phyloP scores from a whole-genome alignment of 495 filamentous ascomycete genomes.

The Annulohypoxylon moriforme region DNA sequence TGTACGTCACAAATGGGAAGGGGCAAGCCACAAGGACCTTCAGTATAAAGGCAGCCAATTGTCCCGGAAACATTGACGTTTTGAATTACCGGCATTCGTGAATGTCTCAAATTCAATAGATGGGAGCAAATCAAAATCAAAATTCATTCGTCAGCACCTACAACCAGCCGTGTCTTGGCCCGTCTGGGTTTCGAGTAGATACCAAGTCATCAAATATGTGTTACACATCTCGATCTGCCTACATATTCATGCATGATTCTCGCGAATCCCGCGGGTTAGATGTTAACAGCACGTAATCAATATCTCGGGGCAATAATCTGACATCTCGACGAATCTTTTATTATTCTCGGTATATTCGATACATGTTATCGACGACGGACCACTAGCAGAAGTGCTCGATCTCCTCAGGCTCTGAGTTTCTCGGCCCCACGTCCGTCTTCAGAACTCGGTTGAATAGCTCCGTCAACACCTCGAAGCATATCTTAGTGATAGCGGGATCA shows the following conservation, averaged over 20 bases:
- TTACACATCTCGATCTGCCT: slow-evolving; percentile 22
- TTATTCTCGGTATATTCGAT: slow-evolving; percentile 7
- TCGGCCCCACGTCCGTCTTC: slow-evolving; percentile 77
- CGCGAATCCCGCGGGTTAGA: background rate
- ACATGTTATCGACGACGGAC: slow-evolving; percentile 2
- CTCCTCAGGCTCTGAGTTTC: slow-evolving; percentile 57
- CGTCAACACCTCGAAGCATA: slow-evolving; percentile 91
- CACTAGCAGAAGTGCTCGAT: slow-evolving; percentile 70
- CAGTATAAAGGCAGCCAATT: background rate
- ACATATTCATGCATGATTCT: slow-evolving; percentile 5
- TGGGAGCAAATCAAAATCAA: slow-evolving; percentile 5
- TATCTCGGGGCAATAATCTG: slow-evolving; percentile 1
- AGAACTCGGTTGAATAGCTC: slow-evolving; percentile 86
- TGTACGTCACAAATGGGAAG: background rate
- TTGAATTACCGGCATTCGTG: slow-evolving; percentile 10
- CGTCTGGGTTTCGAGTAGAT: background rate
- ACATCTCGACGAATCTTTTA: background rate
- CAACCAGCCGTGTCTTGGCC: slow-evolving; percentile 6
- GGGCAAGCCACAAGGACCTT: background rate
- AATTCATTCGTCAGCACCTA: background rate
- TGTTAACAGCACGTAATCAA: slow-evolving; percentile 8
- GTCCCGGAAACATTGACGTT: slow-evolving; percentile 41
- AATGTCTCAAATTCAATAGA: slow-evolving; percentile 27
- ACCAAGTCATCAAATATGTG: background rate
- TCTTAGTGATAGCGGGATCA: slow-evolving; percentile 84